These are phyloP conservation scores for Microcos paniculata DNA, from an alignment of 345 rosid species.

Conservation along the genomic window DNA sequence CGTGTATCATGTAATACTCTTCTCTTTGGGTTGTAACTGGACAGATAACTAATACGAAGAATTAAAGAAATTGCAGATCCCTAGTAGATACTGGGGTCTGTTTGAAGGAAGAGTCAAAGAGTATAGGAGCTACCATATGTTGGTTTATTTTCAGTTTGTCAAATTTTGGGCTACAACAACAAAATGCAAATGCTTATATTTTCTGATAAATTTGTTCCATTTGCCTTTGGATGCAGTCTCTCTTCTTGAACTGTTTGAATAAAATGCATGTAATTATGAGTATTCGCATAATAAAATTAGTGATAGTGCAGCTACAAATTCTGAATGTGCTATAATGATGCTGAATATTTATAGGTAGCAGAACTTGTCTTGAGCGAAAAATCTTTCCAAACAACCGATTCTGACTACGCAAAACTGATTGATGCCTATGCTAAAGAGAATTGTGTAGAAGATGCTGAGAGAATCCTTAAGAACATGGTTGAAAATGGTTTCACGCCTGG, in stretches of 20 bases:
- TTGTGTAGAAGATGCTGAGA: constrained; percentile 64
- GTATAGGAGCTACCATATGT: no score
- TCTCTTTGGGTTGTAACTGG: neutral
- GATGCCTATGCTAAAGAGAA: constrained; percentile 61
- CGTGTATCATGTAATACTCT: neutral
- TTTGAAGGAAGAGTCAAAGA: neutral
- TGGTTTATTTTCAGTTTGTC: neutral
- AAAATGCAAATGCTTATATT: neutral
- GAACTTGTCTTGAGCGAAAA: constrained; percentile 61
- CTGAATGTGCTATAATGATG: constrained; percentile 16
- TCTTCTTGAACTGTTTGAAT: neutral
- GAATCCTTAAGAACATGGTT: constrained; percentile 67
- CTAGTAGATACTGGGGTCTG: neutral
- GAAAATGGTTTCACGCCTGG: constrained; percentile 63
- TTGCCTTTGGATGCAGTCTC: neutral
- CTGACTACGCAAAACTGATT: constrained; percentile 72
- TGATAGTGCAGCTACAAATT: neutral
- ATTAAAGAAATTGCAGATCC: neutral
- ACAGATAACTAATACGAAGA: neutral
- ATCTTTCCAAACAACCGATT: constrained; percentile 57
- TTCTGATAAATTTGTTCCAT: neutral
- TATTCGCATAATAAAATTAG: neutral
- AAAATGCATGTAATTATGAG: neutral
- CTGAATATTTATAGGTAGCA: constrained; percentile 52
- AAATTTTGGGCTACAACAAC: neutral